Evolutionary conservation across 1,284 basidiomycete genomes (phyloP), one percentile per base, ranked within the genome.

Genomic region (Volvariella volvacea): DNA sequence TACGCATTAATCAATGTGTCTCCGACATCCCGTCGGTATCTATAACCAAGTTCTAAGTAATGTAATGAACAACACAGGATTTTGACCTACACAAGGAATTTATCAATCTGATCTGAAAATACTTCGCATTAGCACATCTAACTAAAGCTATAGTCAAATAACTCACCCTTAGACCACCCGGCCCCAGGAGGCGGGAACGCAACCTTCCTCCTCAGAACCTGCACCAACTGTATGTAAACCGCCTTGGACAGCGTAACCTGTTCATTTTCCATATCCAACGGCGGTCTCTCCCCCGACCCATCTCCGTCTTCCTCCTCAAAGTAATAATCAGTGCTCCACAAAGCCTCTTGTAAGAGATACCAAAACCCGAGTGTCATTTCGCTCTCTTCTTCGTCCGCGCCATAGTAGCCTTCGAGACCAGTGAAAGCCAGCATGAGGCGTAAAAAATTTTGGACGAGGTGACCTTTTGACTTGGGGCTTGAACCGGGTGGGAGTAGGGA

Each of bases 1-100:
- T 61, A 92, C 82, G 90, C 89, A 55, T 92, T 91, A 48, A 94
- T 87, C 21, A 95, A 73, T 1, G 90, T 90, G 63, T 95, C 92
- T 0, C 91, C 92, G 6, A 92, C 83, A 53, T 94, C 91, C 50
- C 90, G 68, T 54, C 92, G 78, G 67, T 92, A 94, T 22, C 84
- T 88, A 49, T 6, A 28, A 3, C 48, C 25, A 28, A 45, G 22
- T 22, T n/a, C 30, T 38, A 22, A 41, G 2, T 28, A 51, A 56
- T 3, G 46, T 47, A 33, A 53, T 56, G 21, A 52, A 50, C 43
- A 56, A 46, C 9, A 15, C 16, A 14, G 28, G 30, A 47, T 25
- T 28, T 34, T 10, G 36, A 45, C 28, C 22, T 51, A 88, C 83
- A 83, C 76, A 59, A 80, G 74, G 57, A 88, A 89, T 55, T 78